Base-by-base conservation (phyloP, 1,284 basidiomycete species). In the Ceratobasidium sp. region DNA sequence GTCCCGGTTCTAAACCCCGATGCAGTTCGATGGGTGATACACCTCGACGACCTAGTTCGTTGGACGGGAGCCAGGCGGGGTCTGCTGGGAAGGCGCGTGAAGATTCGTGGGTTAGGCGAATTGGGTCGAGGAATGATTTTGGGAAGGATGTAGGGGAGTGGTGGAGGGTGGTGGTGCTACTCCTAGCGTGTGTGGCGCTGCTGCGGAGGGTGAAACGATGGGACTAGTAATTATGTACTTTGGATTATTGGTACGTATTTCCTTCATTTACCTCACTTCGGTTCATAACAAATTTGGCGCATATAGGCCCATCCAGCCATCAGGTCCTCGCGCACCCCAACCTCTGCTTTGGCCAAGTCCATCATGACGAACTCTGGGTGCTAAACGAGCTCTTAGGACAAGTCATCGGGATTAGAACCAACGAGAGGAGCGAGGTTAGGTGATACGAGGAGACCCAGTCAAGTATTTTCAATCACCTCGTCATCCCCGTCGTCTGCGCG, bases 291-390 rank as follows among this genome's bases (percentile, higher is more conserved):
- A n/a, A n/a, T n/a, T n/a, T 27, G 94, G 94, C 22, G 85, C 84
- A 44, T 94, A 95, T 80, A 96, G 96, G n/a, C 80, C 93, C 94
- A 0, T 91, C 92, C 27, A 90, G 93, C 76, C 94, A 96, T 81
- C 92, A 89, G 64, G 90, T 97, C 75, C 89, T 96, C 59, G 91
- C 90, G 5, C 92, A 92, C 33, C 90, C 90, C 0, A 89, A 90
- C 76, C 88, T 90, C 41, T 83, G 95, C 27, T 80, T 82, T 22
- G 84, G 84, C 17, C 78, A 91, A 89, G 79, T 94, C 91, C 22
- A 82, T 80, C 92, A 94, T 81, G 92, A 93, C 79, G 90, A 91
- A 74, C 74, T 59, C 75, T 91, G 91, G 86, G 90, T 93, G 78
- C 87, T 95, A 24, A 91, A 91, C 0, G 93, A 94, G 78, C 82